Evolutionary conservation across 345 rosid genomes (phyloP).

Genomic region (Lumnitzera littorea): DNA sequence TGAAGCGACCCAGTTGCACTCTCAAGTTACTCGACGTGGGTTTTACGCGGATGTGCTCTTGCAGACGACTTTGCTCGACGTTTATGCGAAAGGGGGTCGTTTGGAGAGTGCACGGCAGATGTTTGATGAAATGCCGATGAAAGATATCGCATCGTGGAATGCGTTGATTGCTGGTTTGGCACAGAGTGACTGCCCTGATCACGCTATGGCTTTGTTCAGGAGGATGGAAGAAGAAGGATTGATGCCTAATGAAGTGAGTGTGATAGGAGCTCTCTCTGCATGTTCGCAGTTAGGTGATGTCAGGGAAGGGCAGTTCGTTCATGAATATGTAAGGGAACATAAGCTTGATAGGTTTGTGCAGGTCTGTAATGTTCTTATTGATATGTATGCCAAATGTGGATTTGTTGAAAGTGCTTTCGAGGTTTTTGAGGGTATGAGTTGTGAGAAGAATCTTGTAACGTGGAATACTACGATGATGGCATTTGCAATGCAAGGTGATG

Average conservation of each 20-base stretch:
- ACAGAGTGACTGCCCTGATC: conserved; percentile 47
- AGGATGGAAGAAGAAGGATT: conserved; percentile 41
- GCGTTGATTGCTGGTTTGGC: conserved; percentile 76
- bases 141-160: conserved; percentile 83
- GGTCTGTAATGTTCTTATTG: conserved; percentile 69
- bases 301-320: conserved; percentile 55
- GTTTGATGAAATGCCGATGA: conserved; percentile 64
- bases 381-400: conserved; percentile 84
- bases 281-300: conserved; percentile 72
- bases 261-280: conserved; percentile 72
- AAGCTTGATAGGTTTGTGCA: conserved; percentile 47
- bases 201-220: conserved; percentile 57
- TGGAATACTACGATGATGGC: conserved; percentile 96
- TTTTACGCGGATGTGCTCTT: conserved; percentile 57
- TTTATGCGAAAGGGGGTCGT: conserved; percentile 58
- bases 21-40: conserved; percentile 43
- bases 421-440: conserved; percentile 45
- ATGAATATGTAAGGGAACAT: conserved; percentile 33
- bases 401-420: conserved; percentile 53
- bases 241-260: conserved; percentile 58
- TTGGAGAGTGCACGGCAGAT: conserved; percentile 37
- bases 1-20: conserved; percentile 53
- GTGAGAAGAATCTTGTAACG: conserved; percentile 46
- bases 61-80: conserved; percentile 70
- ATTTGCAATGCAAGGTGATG: conserved; percentile 78